phyloP scores from a whole-genome alignment of 768 basidiomycete genomes.

The Suillus subalutaceus region DNA sequence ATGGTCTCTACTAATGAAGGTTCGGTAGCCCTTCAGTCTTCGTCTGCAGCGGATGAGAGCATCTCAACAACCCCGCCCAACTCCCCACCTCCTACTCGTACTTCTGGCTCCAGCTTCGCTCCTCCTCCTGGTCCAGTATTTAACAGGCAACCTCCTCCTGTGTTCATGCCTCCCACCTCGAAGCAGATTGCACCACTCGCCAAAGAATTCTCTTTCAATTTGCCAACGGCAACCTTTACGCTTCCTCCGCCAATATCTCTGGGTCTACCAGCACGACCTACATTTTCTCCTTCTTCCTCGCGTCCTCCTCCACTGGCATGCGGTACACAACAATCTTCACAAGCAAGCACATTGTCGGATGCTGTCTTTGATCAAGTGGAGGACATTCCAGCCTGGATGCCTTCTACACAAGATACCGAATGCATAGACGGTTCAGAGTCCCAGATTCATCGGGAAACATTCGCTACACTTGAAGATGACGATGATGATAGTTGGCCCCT shows the following conservation, averaged over 20 bases:
- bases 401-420: slow-evolving; percentile 63
- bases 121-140: slow-evolving; percentile 54
- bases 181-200: slow-evolving; percentile 16
- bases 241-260: slow-evolving; percentile 49
- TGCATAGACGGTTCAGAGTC: slow-evolving; percentile 42
- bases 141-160: slow-evolving; percentile 49
- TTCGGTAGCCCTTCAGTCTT: slow-evolving; percentile 25
- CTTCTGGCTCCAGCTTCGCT: slow-evolving; percentile 27
- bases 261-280: slow-evolving; percentile 42
- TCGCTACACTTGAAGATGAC: slow-evolving; percentile 33
- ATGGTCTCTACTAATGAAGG: slow-evolving; percentile 48
- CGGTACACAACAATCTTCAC: slow-evolving; percentile 50
- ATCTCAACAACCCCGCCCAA: slow-evolving; percentile 59
- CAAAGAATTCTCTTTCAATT: slow-evolving; percentile 39
- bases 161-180: slow-evolving; percentile 29
- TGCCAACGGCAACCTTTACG: slow-evolving; percentile 42
- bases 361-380: slow-evolving; percentile 51
- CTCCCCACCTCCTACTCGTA: slow-evolving; percentile 47
- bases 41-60: slow-evolving; percentile 35
- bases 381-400: slow-evolving; percentile 54
- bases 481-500: slow-evolving; percentile 79
- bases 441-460: slow-evolving; percentile 31
- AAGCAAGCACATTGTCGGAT: slow-evolving; percentile 56
- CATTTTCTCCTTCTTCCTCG: slow-evolving; percentile 25
- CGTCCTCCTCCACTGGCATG: slow-evolving; percentile 25